Base-by-base conservation (phyloP, 1,284 basidiomycete genomes). In the Sanguinoderma infundibulare region DNA sequence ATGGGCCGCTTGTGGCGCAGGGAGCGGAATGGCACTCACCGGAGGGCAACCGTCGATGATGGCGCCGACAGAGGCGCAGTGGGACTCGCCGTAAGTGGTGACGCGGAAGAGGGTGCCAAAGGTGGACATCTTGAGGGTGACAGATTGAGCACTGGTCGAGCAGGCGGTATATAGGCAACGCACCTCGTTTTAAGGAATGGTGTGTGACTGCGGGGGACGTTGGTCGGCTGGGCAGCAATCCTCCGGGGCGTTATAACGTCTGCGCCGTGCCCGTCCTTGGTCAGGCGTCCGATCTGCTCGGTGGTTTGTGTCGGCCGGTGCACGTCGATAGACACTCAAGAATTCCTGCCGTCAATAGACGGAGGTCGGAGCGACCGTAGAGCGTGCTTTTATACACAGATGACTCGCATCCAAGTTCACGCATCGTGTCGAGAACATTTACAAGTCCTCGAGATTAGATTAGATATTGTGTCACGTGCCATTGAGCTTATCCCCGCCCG, bases 21-120 rank as follows among this genome's bases (percentile, higher is more conserved):
- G 39, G 78, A 0, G 24, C 5, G 5, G 12, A 5, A n/a, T 8
- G 15, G 36, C n/a, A 44, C 39, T 36, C 87, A 96, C 94, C 39
- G 98, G 96, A 57, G 98, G 97, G 68, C 95, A 94, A 50, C 97
- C 97, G 74, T 98, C 98, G 72, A 99, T 90, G 78, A 99, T 98
- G 62, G 94, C 95, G 36, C 98, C 98, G 38, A 99, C 97, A 3
- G 95, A 97, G 61, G 94, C 88, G 77, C 98, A 98, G 75, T 99
- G 98, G 63, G 92, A 95, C 82, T 99, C 98, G 67, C 98, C 98
- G 74, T 94, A 99, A 64, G 98, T 99, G 62, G 96, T 96, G 42
- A 99, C 97, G 56, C 95, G 87, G 82, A 94, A 99, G 53, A 92
- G 79, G 22, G 82, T 86, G 47, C 97, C 98, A 75, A 94, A 98